phyloP scores from a whole-genome alignment of 2,329 filamentous ascomycete genomes.

The Aspergillus flavus region DNA sequence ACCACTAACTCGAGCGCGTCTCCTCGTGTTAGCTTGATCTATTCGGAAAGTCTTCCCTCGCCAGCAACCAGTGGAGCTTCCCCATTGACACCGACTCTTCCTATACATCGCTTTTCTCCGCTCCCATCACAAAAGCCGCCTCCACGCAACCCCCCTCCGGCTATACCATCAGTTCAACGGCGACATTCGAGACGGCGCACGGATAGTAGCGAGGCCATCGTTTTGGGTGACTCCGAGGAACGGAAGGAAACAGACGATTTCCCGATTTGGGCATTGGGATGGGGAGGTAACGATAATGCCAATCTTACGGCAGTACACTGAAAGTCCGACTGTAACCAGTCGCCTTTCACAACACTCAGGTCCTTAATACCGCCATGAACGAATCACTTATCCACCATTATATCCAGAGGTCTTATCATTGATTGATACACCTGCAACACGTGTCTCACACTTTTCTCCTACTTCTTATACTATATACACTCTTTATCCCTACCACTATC shows the following conservation, averaged over 20 bases:
- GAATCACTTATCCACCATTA: neutral
- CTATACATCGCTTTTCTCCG: slow-evolving; percentile 43
- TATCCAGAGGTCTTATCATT: neutral
- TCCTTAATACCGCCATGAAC: neutral
- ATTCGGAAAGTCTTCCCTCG: slow-evolving; percentile 43
- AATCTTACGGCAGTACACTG: slow-evolving; percentile 41
- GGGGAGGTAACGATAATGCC: slow-evolving; percentile 44
- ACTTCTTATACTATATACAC: slow-evolving; percentile 1
- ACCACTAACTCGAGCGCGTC: slow-evolving; percentile 34
- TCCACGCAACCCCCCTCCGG: slow-evolving; percentile 34
- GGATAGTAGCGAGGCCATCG: slow-evolving; percentile 50
- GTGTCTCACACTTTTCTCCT: slow-evolving; percentile 1
- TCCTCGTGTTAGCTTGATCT: slow-evolving; percentile 37
- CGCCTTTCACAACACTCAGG: neutral
- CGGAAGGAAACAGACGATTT: slow-evolving; percentile 59
- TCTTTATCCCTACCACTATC: neutral
- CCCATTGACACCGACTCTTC: slow-evolving; percentile 43
- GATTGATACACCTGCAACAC: neutral
- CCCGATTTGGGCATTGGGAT: slow-evolving; percentile 44
- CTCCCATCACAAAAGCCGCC: slow-evolving; percentile 36
- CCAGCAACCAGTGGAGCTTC: slow-evolving; percentile 40
- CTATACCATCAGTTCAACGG: slow-evolving; percentile 35
- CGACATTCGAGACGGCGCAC: slow-evolving; percentile 45
- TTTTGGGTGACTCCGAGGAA: slow-evolving; percentile 47
- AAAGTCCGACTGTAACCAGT: slow-evolving; percentile 12